Evolutionary conservation across 1,284 basidiomycete genomes (phyloP).

Genomic region (Cutaneotrichosporon dermatis): DNA sequence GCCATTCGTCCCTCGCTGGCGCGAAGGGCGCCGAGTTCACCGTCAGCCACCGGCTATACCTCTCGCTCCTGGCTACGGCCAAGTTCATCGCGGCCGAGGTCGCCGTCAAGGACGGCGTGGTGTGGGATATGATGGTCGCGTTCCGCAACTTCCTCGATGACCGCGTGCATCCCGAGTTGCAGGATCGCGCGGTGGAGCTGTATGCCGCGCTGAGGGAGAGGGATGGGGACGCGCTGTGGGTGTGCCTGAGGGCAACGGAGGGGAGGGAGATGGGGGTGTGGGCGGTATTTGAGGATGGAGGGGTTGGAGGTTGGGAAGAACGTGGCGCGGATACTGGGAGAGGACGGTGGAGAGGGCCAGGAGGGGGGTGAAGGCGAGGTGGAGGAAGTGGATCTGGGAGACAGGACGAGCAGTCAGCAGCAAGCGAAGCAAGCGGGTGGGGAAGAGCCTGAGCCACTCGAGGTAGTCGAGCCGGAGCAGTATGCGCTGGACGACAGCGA

Average conservation of each 20-base stretch:
- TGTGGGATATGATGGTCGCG: slow-evolving; percentile 71
- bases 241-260: slow-evolving; percentile 60
- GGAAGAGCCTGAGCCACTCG: background rate
- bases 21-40: slow-evolving; percentile 53
- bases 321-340: background rate
- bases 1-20: slow-evolving; percentile 58
- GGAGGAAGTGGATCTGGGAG: background rate
- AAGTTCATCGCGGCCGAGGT: slow-evolving; percentile 60
- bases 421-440: background rate
- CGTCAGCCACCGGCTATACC: slow-evolving; percentile 68
- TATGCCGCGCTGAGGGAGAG: slow-evolving; percentile 59
- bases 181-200: slow-evolving; percentile 60
- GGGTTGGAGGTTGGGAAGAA: slow-evolving; percentile 18
- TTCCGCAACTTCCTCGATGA: slow-evolving; percentile 70
- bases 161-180: slow-evolving; percentile 66
- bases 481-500: background rate
- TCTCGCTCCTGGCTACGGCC: slow-evolving; percentile 67
- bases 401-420: background rate
- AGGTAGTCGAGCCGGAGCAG: background rate
- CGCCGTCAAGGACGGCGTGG: slow-evolving; percentile 61
- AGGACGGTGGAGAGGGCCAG: too few species aligned
- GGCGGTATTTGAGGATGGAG: slow-evolving; percentile 28
- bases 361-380: background rate
- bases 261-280: slow-evolving; percentile 18
- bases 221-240: slow-evolving; percentile 78